Percentiles rank a stretch among this genome's conserved stretches.
Evolutionary conservation across 2,329 filamentous ascomycete genomes (phyloP).

Genomic region (Xylaria sp.): DNA sequence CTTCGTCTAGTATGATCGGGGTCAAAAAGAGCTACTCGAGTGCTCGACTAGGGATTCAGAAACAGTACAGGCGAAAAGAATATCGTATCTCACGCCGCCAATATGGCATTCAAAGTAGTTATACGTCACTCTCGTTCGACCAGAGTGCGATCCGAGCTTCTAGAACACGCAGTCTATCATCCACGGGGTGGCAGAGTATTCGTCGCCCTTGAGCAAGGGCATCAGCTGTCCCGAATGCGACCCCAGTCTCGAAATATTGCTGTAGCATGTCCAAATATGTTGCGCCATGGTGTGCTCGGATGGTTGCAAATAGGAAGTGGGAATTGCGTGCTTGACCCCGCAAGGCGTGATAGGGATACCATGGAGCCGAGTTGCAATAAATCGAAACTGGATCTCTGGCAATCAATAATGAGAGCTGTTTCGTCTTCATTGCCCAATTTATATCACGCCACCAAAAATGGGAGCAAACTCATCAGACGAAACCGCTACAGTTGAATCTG

Average conservation of each 20-base stretch:
- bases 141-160: constrained; percentile 11
- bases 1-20: constrained; percentile 23
- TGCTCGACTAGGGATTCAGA: constrained; percentile 19
- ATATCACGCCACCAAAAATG: constrained; percentile 23
- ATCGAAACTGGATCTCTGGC: constrained; percentile 9
- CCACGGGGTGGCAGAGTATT: neutral
- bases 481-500: constrained; percentile 12
- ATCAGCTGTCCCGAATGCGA: constrained; percentile 16
- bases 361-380: constrained; percentile 17
- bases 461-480: constrained; percentile 19
- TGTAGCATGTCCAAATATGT: constrained; percentile 12
- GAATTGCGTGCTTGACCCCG: constrained; percentile 24
- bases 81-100: constrained; percentile 16
- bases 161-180: constrained; percentile 9
- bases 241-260: constrained; percentile 15
- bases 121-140: constrained; percentile 12
- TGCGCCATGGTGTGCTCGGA: constrained; percentile 21
- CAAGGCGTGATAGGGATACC: constrained; percentile 24
- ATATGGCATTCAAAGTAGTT: constrained; percentile 14
- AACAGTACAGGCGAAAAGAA: constrained; percentile 12
- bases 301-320: constrained; percentile 20
- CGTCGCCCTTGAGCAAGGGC: constrained; percentile 9
- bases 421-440: constrained; percentile 17
- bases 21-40: constrained; percentile 14
- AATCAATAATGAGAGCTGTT: constrained; percentile 17